Percentiles rank a stretch among this genome's conserved stretches.
Conservation (phyloP, 2,329 filamentous ascomycete species). For the Teratosphaeria pseudoeucalypti region DNA sequence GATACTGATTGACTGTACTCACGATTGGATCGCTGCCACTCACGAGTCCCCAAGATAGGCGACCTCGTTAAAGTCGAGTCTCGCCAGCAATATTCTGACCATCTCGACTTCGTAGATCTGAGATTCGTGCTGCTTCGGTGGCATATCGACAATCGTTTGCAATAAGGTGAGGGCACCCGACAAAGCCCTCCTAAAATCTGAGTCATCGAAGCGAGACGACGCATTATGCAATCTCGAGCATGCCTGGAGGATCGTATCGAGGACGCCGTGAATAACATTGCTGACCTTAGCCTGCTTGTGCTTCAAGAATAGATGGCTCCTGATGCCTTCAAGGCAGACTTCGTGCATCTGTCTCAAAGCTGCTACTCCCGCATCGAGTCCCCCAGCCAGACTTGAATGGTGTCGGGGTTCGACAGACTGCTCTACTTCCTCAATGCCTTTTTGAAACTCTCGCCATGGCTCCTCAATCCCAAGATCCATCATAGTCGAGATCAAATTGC, state of each 20-base stretch:
- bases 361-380: neutral
- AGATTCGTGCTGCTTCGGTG: slow-evolving; percentile 4
- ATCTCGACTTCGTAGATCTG: slow-evolving; percentile 10
- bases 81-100: slow-evolving; percentile 9
- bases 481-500: slow-evolving; percentile 63
- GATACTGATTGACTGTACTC: no score
- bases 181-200: slow-evolving; percentile 4
- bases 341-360: slow-evolving; percentile 18
- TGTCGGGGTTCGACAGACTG: slow-evolving; percentile 42
- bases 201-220: neutral
- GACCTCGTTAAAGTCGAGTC: slow-evolving; percentile 11
- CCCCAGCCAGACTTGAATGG: no score
- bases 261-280: slow-evolving; percentile 15
- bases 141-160: slow-evolving; percentile 8
- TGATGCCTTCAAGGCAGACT: slow-evolving; percentile 19
- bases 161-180: slow-evolving; percentile 5
- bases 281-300: slow-evolving; percentile 18
- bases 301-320: slow-evolving; percentile 22
- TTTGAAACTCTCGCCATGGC: slow-evolving; percentile 63
- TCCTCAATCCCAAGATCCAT: slow-evolving; percentile 65
- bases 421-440: slow-evolving; percentile 55
- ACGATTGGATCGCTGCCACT: neutral
- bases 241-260: slow-evolving; percentile 15
- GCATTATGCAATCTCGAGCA: slow-evolving; percentile 3
- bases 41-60: neutral